Evolutionary conservation across 169 alveolate genomes (phyloP), one percentile per base, ranked within the genome.

Genomic region (Eimeria brunetti): DNA sequence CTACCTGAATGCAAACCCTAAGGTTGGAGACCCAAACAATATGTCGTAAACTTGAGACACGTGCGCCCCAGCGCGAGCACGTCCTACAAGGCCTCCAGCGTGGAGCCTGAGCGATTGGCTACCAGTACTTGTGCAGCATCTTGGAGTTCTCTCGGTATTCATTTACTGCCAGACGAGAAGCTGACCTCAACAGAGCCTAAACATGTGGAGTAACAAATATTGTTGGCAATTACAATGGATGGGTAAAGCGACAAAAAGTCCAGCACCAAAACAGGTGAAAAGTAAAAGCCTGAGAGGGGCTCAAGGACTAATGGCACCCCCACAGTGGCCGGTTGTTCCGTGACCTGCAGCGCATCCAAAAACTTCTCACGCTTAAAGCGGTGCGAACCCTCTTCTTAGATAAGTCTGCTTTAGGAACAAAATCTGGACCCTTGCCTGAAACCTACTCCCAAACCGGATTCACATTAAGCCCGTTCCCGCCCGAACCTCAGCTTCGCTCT

Each of bases 201-300:
- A 91, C 98, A 96, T 44, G 99, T 98, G 84, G 99, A 97, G 96
- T 98, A 98, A 95, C 99, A 98, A 95, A 98, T 95, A 95, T 99
- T 98, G 97, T 98, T 99, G 36, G 99, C 99, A 95, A 98, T 99
- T 98, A 98, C 98, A 89, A 98, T 99, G 49, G 99, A 98, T 41
- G 99, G 99, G 97, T 99, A 99, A 53, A 98, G 98, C 88, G 99
- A 98, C 51, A 99, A 99, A 96, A 99, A 99, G 96, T 99, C 99
- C 83, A 99, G 96, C 33, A 99, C 99, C 27, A 99, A 98, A 51
- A 99, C 98, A 4, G 99, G 99, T 67, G 97, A 97, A 67, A 98
- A 97, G 96, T 98, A 99, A 96, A 98, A 98, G 14, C 99, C 99
- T 36, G 98, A 97, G 62, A 92, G 96, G 24, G 99, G 99, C 91